Conservation (phyloP, 2,329 filamentous ascomycete genomes). For the Talaromyces sp. region DNA sequence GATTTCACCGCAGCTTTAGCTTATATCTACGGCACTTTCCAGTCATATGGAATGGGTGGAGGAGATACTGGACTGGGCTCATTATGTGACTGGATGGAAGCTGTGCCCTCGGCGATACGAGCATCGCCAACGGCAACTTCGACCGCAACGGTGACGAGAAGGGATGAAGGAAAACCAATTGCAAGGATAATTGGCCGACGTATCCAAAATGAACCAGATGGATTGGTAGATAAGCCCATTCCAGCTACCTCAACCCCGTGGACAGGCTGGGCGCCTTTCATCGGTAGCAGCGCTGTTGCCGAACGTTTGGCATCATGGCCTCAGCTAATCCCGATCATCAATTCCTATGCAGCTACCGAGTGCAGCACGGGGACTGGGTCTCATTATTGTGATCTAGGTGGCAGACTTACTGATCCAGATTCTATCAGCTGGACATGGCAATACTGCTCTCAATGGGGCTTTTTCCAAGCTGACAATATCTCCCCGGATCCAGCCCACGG, state of each 20-base stretch:
- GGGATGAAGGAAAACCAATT: not conserved
- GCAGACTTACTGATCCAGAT: conserved; percentile 30
- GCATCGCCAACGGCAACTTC: not conserved
- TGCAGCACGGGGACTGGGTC: conserved; percentile 29
- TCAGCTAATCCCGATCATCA: conserved; percentile 33
- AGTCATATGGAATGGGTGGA: conserved; percentile 41
- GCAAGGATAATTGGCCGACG: not conserved
- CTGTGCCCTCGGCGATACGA: not conserved
- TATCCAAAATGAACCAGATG: not conserved
- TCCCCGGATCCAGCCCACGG: conserved; percentile 37
- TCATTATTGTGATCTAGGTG: conserved; percentile 36
- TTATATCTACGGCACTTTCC: conserved; percentile 40
- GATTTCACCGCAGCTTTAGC: conserved; percentile 44
- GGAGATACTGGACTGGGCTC: conserved; percentile 29
- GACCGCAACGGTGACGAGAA: conserved; percentile 2
- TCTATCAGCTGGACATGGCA: conserved; percentile 48
- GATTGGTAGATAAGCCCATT: not conserved
- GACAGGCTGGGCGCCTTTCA: conserved; percentile 38
- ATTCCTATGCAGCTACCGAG: conserved; percentile 36
- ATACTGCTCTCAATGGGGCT: conserved; percentile 51
- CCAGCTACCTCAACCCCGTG: conserved; percentile 27
- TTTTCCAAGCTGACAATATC: conserved; percentile 45
- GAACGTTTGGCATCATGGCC: conserved; percentile 42
- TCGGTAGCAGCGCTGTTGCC: conserved; percentile 39
- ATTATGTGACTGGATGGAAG: conserved; percentile 46